Evolutionary conservation across 805 yeast genomes (phyloP), one percentile per base, ranked within the genome.

Genomic region (Blastobotrys parvus): DNA sequence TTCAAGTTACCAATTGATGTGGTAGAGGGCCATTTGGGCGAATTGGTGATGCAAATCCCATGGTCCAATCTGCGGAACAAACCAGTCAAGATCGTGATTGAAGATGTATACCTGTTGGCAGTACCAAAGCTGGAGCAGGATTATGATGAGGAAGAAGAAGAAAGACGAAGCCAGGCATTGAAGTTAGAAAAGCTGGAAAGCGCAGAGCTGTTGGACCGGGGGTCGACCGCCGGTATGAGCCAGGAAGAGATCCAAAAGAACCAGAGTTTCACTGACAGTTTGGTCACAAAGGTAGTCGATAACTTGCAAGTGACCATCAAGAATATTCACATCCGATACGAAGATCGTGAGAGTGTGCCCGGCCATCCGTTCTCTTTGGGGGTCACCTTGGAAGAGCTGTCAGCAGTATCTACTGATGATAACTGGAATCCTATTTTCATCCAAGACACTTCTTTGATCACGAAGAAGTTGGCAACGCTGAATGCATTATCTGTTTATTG

Each of bases 11-110:
- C 99, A 2, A 64, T 92, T 30, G 85, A 89, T 59, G 90, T 94
- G 11, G 75, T 77, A 48, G 83, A 82, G 58, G 99, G 99, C 33
- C 87, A 85, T 57, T 62, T 92, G 45, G 98, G 97, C 1, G 85
- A 82, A 52, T 70, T 92, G 49, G 82, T 94, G 0, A 66, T 92
- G 43, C 95, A 85, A 58, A 90, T 92, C 31, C 98, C 99, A 0
- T 94, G 97, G 97, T 82, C 97, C 1, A 92, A 88, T 57, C 68
- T 94, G 50, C 89, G 89, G 58, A 80, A 84, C 17, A 85, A 89
- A 56, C 97, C 99, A 0, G 97, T 90, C 5, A 86, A 85, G 59
- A 75, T 92, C 11, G 68, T 77, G 10, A 82, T 92, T 45, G 90
- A 92, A 53, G 92, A 92, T 59, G 90, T 88, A 10, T 88, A 81